These are phyloP conservation scores for Crithidia expoeki DNA, from an alignment of 208 protist genomes.

Conservation along the genomic window DNA sequence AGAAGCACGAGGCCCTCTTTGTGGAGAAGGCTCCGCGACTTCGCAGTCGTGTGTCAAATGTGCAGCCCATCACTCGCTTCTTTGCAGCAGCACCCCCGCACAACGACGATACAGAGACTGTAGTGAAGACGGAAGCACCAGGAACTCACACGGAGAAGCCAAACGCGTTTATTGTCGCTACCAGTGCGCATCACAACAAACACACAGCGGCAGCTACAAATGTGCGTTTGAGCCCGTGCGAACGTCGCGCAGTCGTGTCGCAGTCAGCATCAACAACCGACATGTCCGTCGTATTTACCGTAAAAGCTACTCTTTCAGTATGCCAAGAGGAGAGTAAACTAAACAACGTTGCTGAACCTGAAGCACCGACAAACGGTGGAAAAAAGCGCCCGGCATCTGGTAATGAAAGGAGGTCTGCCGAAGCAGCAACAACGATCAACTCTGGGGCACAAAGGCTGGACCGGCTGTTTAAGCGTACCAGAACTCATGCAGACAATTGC, in stretches of 20 bases:
- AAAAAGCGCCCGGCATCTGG: background rate
- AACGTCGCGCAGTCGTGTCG: background rate
- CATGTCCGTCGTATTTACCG: background rate
- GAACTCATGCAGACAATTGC: background rate
- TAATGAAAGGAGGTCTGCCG: background rate
- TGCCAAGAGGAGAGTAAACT: background rate
- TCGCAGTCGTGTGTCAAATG: conserved; percentile 44
- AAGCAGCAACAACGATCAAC: background rate
- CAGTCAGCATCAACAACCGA: background rate
- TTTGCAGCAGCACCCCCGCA: conserved; percentile 22
- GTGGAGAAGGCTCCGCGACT: conserved; percentile 68
- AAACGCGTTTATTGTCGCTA: background rate
- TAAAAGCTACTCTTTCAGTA: background rate
- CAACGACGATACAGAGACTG: background rate
- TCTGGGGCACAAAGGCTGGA: conserved; percentile 7
- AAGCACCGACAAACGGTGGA: background rate
- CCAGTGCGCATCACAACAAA: too few species aligned
- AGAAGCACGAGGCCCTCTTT: conserved; percentile 71
- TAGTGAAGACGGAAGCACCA: background rate
- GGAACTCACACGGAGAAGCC: background rate
- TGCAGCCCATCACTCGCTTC: conserved; percentile 73
- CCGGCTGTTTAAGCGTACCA: conserved; percentile 12
- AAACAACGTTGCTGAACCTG: background rate
- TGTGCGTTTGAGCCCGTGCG: background rate
- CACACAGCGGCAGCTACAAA: background rate